A percentile compares a stretch with the other conserved stretches of the same genome.
phyloP scores from a whole-genome alignment of 1,139 yeast genomes.

The Magnusiomyces tetraspermus region DNA sequence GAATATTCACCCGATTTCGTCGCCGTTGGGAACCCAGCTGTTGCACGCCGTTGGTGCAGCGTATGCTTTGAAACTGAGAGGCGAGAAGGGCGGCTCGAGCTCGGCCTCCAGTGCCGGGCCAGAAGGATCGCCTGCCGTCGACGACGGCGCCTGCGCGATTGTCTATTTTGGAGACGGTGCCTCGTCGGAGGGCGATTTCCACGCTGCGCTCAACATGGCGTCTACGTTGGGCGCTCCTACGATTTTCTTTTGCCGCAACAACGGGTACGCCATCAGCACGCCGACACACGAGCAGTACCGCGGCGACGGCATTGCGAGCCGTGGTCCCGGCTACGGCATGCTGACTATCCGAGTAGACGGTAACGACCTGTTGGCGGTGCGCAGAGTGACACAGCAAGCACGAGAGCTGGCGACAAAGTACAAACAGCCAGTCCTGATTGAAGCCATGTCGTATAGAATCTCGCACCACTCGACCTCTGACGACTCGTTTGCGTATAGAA shows the following conservation, averaged over 20 bases:
- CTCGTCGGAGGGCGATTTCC: constrained; percentile 34
- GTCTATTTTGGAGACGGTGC: constrained; percentile 35
- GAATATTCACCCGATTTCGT: constrained; percentile 32
- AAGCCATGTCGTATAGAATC: constrained; percentile 33
- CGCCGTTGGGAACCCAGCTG: constrained; percentile 32
- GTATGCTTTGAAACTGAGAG: constrained; percentile 29
- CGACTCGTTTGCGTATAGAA: constrained; percentile 33
- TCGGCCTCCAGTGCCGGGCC: constrained; percentile 6
- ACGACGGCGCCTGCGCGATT: constrained; percentile 21
- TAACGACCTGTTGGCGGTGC: constrained; percentile 31
- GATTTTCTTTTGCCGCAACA: constrained; percentile 31
- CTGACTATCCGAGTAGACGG: constrained; percentile 33
- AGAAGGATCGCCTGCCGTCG: constrained; percentile 7
- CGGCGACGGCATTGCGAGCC: constrained; percentile 33
- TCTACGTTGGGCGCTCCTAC: constrained; percentile 32
- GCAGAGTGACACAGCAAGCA: constrained; percentile 28
- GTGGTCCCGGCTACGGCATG: constrained; percentile 33
- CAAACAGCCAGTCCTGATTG: constrained; percentile 30
- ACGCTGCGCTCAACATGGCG: constrained; percentile 33
- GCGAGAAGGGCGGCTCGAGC: constrained; percentile 9
- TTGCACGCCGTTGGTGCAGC: constrained; percentile 36
- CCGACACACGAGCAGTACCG: constrained; percentile 32
- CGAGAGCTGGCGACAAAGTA: constrained; percentile 27
- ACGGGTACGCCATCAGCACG: constrained; percentile 34
- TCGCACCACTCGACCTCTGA: constrained; percentile 34